These are phyloP conservation scores for Dictyostelium firmibasis DNA, from an alignment of 78 protist genomes.

Conservation along the genomic window DNA sequence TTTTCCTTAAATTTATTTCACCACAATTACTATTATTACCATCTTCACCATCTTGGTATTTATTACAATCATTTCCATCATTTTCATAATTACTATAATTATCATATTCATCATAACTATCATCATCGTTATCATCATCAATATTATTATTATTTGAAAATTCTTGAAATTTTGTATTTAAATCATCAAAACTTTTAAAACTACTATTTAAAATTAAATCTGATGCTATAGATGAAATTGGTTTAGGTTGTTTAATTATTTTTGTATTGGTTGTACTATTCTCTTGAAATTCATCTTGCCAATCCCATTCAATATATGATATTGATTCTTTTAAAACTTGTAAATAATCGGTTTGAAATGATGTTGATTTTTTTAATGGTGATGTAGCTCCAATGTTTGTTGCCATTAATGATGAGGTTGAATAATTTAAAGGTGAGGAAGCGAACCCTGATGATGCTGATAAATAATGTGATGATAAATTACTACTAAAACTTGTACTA, in stretches of 20 bases:
- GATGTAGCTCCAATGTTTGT: neutral
- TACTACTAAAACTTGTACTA: neutral
- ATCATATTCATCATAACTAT: neutral
- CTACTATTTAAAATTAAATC: neutral
- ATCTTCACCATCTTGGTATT: neutral
- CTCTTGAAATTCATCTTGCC: constrained; percentile 45
- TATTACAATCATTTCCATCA: neutral
- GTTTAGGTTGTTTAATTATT: neutral
- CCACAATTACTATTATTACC: too few relatives aligned
- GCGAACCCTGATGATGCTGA: neutral
- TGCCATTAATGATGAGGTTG: neutral
- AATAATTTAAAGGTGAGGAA: neutral
- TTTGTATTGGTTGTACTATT: neutral
- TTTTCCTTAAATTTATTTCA: too few relatives aligned
- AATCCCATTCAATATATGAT: constrained; percentile 38
- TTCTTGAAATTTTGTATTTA: constrained; percentile 14
- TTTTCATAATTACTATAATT: neutral
- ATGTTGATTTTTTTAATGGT: neutral
- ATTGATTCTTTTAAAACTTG: constrained; percentile 44
- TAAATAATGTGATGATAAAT: neutral
- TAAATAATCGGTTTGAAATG: constrained; percentile 28
- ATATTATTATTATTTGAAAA: neutral
- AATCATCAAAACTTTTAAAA: neutral
- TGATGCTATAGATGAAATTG: neutral
- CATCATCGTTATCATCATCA: neutral